Base-by-base conservation (phyloP, 192 early-diverging fungal genomes). In the Obelidium mucronatum region DNA sequence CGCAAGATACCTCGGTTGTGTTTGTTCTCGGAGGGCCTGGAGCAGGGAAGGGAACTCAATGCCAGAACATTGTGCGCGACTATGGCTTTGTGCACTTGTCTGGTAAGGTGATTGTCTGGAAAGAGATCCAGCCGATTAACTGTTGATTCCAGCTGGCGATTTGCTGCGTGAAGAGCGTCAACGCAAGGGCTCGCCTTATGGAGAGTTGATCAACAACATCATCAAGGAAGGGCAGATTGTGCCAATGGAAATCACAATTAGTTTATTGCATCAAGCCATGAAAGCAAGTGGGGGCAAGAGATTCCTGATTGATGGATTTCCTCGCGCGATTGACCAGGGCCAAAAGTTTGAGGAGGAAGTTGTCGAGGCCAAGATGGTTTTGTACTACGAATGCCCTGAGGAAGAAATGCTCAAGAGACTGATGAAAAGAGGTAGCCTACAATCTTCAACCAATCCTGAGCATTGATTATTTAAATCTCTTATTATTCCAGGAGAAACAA, bases 231-330 rank as follows among this genome's bases (percentile, higher is more conserved):
- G 97, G 35, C 78, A 93, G 71, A 98, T 98, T 80, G 98, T 99
- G 15, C 98, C 97, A 30, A 92, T 92, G 86, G 94, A 95, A 76
- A 94, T 99, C 66, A 98, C 97, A 4, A 96, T 98, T 68, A 89
- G 89, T 1, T 86, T 99, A 8, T 88, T 99, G 53, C 91, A 96
- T 67, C 90, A 93, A 35, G 95, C 94, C 15, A 98, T 99, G 93
- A 87, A 88, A 72, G 86, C 87, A 44, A 85, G 83, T 66, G 81
- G 85, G 52, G 75, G 80, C 13, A 84, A 84, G 13, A 83, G 92
- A 55, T 99, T 99, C 85, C 80, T 99, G 78, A 92, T 99, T 59
- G 98, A 99, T 72, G 98, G 98, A 1, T 99, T 99, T 90, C 98
- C 98, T 13, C 84, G 97, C 26, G 89, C 92, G 77, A 83, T 98